Evolutionary conservation across 371 early-diverging fungal species (phyloP), one percentile per base, ranked within the genome.

Genomic region (Neoconidiobolus thromboides): DNA sequence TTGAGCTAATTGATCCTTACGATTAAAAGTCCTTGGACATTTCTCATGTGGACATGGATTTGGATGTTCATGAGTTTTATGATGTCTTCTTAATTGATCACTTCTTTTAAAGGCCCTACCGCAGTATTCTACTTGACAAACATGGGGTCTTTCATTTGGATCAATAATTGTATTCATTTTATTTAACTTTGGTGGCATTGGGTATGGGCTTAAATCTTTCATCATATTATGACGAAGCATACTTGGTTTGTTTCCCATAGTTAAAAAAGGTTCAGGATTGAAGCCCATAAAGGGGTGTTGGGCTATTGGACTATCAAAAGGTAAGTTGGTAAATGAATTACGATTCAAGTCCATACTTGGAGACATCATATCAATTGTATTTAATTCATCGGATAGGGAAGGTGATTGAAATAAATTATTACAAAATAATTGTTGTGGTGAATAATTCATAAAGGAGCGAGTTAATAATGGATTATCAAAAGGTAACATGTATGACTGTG

Each of bases 51-150:
- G 55, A 14, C 55, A 55, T 3, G 55, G 55, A 42, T 55, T 6
- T 3, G 55, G 55, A 42, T 55, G 55, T 41, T 55, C 55, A 14
- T 55, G 55, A 40, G 55, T 55, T 41, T 55, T 55, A 40, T 55
- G 55, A 14, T 55, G 55, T 5, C 55, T 26, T 5, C 55, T 26
- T 12, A 55, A 40, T 36, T 55, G 55, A 14, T 55, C 55, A 26
- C 38, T 38, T 10, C 55, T 15, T 14, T 55, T 55, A 14, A 55
- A 55, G 37, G 55, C 55, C 12, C 55, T 26, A 10, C 55, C 55
- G 14, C 55, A 55, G 55, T 55, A 55, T 14, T 55, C 55, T 4
- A 55, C 55, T 14, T 55, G 55, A 40, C 55, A 55, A 14, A 55
- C 55, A 40, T 55, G 55, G 42, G 55, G 55, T 12, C 55, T 15